Evolutionary conservation across 306 rosid species (phyloP), one percentile per base, ranked within the genome.

Genomic region (Prunus mongolica): DNA sequence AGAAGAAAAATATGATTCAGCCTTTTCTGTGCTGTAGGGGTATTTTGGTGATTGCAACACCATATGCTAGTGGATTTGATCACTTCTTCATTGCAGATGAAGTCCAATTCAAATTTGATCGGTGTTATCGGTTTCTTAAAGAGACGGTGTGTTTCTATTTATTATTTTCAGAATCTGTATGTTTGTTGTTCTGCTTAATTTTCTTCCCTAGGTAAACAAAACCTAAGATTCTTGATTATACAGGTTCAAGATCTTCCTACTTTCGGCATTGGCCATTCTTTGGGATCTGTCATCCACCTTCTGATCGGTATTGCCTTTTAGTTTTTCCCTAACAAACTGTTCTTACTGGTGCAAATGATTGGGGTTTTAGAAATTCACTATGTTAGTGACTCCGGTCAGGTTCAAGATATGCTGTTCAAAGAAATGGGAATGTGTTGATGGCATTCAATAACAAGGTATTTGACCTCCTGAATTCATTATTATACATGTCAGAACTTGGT

Each of bases 61-160:
- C 97, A 69, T 95, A 92, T 80, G 96, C 97, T 30, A 95, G 99
- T 85, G 99, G 99, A 69, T 95, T 92, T 87, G 99, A 95, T 82
- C 88, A 95, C 89, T 92, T 95, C 90, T 93, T 79, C 78, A 95
- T 92, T 87, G 96, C 99, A 56, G 99, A 95, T 80, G 97, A 95
- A 89, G 96, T 84, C 49, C 97, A 95, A 77, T 92, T 90, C 86
- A 95, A 92, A 81, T 95, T 87, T 88, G 99, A 95, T 76, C 81
- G 99, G 88, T 92, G 99, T 76, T 87, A 72, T 77, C 91, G 96
- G 49, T 68, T 74, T 49, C 82, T 95, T 8, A 87, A 82, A 62
- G 97, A 89, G 58, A 83, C 87, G 54, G 97, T 95, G 80, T 69
- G 93, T 84, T 71, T 80, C 71, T 57, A 49, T 34, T 58, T 63